Base-by-base conservation (phyloP, 1,284 basidiomycete species). In the Abortiporus biennis region DNA sequence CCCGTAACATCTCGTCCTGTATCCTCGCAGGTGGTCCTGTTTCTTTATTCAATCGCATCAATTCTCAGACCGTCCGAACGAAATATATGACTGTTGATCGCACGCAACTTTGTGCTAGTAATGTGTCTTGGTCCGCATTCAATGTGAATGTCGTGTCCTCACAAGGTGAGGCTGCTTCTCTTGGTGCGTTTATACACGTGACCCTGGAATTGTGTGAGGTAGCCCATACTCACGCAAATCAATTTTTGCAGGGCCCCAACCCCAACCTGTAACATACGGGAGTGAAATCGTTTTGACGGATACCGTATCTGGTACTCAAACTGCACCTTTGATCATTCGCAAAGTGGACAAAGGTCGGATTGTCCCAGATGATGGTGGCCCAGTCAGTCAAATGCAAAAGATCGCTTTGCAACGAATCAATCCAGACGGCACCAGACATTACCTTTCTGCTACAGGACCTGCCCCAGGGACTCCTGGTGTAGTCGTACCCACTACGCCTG, bases 341-440 rank as follows among this genome's bases (percentile, higher is more conserved):
- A 94, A 94, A 61, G 90, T 97, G 12, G 93, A 95, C 59, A 92
- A 92, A 59, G 89, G 90, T 22, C 75, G 85, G 45, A 88, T 90
- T 37, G 81, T 83, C 6, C 68, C 75, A 19, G 86, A 88, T 49
- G 86, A 91, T 61, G 88, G 85, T 16, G 90, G 91, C 1, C 92
- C 92, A 17, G 89, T 97, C 43, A 93, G 90, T 55, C 93, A 96
- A 61, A 89, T 97, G 80, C 93, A 97, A 66, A 92, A 95, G 65
- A 86, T 97, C 46, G 93, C 92, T 0, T 69, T 97, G 36, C 87
- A 93, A 58, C 75, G 90, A 41, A 76, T 90, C 40, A 87, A 87
- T 54, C 69, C 79, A 40, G 86, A 90, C 59, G 85, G 85, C 21
- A 77, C 83, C 20, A 73, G 85, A 54, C 85, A 87, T 61, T 90